Evolutionary conservation across 306 rosid genomes (phyloP).

Genomic region (Albizia julibrissin): DNA sequence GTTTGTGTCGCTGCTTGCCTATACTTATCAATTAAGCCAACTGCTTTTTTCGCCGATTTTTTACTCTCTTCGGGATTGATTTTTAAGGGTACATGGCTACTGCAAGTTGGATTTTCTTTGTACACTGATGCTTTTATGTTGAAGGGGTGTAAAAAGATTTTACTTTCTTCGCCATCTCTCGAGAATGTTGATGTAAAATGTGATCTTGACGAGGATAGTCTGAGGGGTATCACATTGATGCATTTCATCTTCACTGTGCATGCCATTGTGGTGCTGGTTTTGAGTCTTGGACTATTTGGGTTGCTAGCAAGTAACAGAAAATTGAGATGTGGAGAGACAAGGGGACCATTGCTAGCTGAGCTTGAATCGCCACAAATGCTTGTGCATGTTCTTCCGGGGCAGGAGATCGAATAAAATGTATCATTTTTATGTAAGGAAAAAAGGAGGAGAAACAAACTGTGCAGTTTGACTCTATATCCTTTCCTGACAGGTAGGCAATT

Average conservation of each 20-base stretch:
- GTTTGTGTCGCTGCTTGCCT: slow-evolving; percentile 62
- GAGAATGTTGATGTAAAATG: slow-evolving; percentile 57
- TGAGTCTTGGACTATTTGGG: slow-evolving; percentile 58
- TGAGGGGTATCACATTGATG: slow-evolving; percentile 79
- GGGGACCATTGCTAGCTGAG: slow-evolving; percentile 62
- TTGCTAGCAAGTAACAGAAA: slow-evolving; percentile 46
- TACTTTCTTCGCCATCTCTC: slow-evolving; percentile 24
- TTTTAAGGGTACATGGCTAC: slow-evolving; percentile 83
- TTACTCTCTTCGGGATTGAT: slow-evolving; percentile 64
- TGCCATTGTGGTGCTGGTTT: slow-evolving; percentile 53
- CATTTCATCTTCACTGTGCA: slow-evolving; percentile 65
- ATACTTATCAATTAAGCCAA: slow-evolving; percentile 60
- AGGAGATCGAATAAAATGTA: slow-evolving; percentile 61
- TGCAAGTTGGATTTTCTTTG: slow-evolving; percentile 73
- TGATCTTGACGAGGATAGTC: slow-evolving; percentile 73
- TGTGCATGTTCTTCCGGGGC: slow-evolving; percentile 44
- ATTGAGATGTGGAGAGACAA: slow-evolving; percentile 48
- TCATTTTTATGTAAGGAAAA: background rate
- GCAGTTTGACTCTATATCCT: slow-evolving; percentile 28
- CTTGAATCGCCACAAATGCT: slow-evolving; percentile 39
- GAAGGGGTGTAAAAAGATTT: slow-evolving; percentile 70
- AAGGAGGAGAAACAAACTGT: slow-evolving; percentile 2
- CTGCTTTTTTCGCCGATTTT: slow-evolving; percentile 77
- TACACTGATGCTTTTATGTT: slow-evolving; percentile 69
- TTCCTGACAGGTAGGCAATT: slow-evolving; percentile 34